Evolutionary conservation across 768 basidiomycete species (phyloP).

Genomic region (Lactarius psammicola): DNA sequence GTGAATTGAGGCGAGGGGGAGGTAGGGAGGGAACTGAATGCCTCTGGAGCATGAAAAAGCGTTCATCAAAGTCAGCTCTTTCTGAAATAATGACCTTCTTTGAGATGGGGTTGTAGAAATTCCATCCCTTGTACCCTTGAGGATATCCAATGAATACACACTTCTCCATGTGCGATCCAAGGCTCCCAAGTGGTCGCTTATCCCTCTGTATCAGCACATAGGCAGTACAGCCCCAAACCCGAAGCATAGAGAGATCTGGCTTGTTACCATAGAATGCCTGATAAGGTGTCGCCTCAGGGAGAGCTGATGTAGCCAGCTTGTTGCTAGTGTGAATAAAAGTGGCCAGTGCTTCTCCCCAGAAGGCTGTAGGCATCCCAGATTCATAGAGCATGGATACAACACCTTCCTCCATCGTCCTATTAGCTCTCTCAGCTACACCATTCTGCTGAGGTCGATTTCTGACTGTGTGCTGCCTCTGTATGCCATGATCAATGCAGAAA

Average conservation of each 20-base stretch:
- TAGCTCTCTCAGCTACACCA: constrained; percentile 42
- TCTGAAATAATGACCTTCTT: constrained; percentile 19
- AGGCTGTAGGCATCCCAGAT: background rate
- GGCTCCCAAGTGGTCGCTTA: constrained; percentile 24
- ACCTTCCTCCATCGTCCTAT: constrained; percentile 31
- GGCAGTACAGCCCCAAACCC: background rate
- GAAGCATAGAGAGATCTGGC: background rate
- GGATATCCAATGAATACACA: constrained; percentile 43
- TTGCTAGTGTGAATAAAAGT: background rate
- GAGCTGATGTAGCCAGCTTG: background rate
- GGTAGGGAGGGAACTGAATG: background rate
- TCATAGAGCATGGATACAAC: background rate
- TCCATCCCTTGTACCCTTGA: constrained; percentile 37
- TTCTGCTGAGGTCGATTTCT: constrained; percentile 38
- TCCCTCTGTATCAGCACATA: background rate
- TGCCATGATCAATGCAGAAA: constrained; percentile 26
- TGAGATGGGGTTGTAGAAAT: constrained; percentile 33
- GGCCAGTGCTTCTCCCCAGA: background rate
- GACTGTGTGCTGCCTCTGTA: constrained; percentile 27
- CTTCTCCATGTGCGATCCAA: constrained; percentile 32
- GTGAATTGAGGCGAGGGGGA: background rate
- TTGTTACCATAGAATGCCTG: background rate
- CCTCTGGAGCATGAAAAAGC: constrained; percentile 7
- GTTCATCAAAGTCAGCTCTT: constrained; percentile 25
- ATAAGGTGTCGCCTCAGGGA: background rate